These are phyloP conservation scores for Wilcoxina mikolae DNA, from an alignment of 495 filamentous ascomycete species.

Conservation along the genomic window DNA sequence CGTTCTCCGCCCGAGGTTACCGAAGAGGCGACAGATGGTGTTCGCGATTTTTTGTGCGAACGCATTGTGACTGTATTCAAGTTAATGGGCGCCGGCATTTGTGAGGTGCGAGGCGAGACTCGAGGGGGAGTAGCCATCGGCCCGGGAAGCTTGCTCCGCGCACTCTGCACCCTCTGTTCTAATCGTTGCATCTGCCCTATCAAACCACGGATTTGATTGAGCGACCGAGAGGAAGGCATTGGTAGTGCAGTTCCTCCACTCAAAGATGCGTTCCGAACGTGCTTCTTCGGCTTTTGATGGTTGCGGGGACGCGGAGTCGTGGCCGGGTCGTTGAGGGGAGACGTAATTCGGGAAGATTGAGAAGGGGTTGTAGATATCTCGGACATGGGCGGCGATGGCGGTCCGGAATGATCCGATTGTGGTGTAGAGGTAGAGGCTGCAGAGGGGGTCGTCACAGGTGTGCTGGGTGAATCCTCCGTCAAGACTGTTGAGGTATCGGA, in stretches of 20 bases:
- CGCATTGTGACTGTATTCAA: constrained; percentile 18
- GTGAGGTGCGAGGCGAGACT: constrained; percentile 45
- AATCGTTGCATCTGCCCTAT: constrained; percentile 94
- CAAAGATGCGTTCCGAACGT: constrained; percentile 25
- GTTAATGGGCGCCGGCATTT: constrained; percentile 6
- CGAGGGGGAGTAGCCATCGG: constrained; percentile 69
- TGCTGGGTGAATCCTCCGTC: constrained; percentile 24
- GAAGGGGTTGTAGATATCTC: constrained; percentile 56
- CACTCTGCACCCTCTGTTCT: constrained; percentile 85
- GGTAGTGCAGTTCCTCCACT: constrained; percentile 32
- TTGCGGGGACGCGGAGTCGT: constrained; percentile 37
- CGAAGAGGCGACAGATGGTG: constrained; percentile 23
- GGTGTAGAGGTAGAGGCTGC: constrained; percentile 55
- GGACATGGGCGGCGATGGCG: constrained; percentile 49
- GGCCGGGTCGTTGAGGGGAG: constrained; percentile 20
- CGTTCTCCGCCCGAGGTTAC: constrained; percentile 20
- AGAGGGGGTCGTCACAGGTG: constrained; percentile 39
- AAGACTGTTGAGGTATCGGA: constrained; percentile 33
- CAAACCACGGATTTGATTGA: constrained; percentile 81
- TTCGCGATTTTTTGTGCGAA: constrained; percentile 21
- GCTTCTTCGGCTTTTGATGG: constrained; percentile 22
- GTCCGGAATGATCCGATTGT: constrained; percentile 37
- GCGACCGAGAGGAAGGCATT: constrained; percentile 66
- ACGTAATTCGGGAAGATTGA: constrained; percentile 32
- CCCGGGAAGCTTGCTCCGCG: constrained; percentile 75